These are phyloP conservation scores for Nannizziopsis arthrosporioides DNA, from an alignment of 2,329 filamentous ascomycete species.

Conservation along the genomic window DNA sequence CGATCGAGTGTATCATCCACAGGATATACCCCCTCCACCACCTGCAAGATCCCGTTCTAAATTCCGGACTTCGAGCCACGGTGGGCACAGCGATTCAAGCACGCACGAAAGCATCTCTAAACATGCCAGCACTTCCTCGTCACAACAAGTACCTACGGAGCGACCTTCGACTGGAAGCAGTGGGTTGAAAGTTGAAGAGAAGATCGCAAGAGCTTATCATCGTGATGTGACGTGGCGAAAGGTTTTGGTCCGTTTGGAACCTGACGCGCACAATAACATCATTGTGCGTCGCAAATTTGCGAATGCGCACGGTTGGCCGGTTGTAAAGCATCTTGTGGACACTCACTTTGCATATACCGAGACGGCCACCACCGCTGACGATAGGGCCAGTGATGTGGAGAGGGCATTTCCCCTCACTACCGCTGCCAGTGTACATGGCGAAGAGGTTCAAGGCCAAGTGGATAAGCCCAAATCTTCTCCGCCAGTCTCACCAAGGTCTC, in stretches of 20 bases:
- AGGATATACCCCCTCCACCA: constrained; percentile 78
- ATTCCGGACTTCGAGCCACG: constrained; percentile 19
- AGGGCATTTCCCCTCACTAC: constrained; percentile 51
- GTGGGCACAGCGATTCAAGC: constrained; percentile 6
- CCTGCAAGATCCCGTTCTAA: constrained; percentile 34
- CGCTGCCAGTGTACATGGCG: constrained; percentile 50
- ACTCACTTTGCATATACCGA: constrained; percentile 78
- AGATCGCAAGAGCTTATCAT: constrained; percentile 93
- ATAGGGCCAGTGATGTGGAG: constrained; percentile 55
- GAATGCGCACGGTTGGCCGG: constrained; percentile 96
- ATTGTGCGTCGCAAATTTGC: constrained; percentile 92
- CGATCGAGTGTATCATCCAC: constrained; percentile 85
- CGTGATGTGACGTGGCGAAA: constrained; percentile 88
- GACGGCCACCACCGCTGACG: constrained; percentile 53
- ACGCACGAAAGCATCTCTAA: constrained; percentile 5
- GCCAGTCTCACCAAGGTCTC: no score
- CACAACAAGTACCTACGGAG: not conserved
- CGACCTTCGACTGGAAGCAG: constrained; percentile 12
- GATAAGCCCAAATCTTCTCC: constrained; percentile 25
- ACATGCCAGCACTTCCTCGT: constrained; percentile 1
- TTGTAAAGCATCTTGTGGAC: constrained; percentile 86
- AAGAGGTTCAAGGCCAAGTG: constrained; percentile 46
- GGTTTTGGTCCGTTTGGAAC: constrained; percentile 86
- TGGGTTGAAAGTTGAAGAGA: constrained; percentile 84
- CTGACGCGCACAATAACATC: constrained; percentile 97